Evolutionary conservation across 2,329 filamentous ascomycete species (phyloP), one percentile per base, ranked within the genome.

Genomic region (Tolypocladium paradoxum): DNA sequence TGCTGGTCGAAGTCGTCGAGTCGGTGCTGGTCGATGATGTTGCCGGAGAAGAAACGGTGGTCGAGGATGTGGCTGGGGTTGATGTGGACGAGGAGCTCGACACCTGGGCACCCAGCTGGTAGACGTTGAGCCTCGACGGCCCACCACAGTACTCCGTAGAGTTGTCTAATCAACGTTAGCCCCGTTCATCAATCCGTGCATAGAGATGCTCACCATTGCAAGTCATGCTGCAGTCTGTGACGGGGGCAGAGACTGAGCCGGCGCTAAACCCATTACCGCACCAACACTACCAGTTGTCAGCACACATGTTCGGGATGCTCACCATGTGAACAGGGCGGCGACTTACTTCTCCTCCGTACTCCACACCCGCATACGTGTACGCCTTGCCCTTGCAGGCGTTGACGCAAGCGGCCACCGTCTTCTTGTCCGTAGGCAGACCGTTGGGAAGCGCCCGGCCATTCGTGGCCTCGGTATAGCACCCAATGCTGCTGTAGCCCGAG

Each of bases 281-380:
- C 58, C 67, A 72, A 18, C 70, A 72, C 64, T 68, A 20, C n/a
- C 6, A 11, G 8, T 1, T 14, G 24, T 54, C 22, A 54, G 53
- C 43, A 51, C n/a, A 12, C 4, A 9, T 2, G 4, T 7, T 46
- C 43, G 2, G 29, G 9, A 31, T 29, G 24, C 24, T 11, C 8
- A 16, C 11, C 11, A 18, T 7, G 24, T 20, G 24, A 20, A 31
- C 4, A 31, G 35, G 3, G 22, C 18, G 11, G 24, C 4, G 4
- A 22, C 64, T 56, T 38, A 64, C 65, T 56, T 72, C 70, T 40
- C 68, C 67, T 1, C 69, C 69, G n/a, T 71, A 72, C 47, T 72
- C 68, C 0, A 71, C 38, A 20, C 70, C 70, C 4, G 67, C 69
- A 9, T 67, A 68, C 0, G 54, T 48, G 29, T 67, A 70, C 3